Conservation (phyloP, 1,139 yeast species). For the Casaregolazyma suthepensis region DNA sequence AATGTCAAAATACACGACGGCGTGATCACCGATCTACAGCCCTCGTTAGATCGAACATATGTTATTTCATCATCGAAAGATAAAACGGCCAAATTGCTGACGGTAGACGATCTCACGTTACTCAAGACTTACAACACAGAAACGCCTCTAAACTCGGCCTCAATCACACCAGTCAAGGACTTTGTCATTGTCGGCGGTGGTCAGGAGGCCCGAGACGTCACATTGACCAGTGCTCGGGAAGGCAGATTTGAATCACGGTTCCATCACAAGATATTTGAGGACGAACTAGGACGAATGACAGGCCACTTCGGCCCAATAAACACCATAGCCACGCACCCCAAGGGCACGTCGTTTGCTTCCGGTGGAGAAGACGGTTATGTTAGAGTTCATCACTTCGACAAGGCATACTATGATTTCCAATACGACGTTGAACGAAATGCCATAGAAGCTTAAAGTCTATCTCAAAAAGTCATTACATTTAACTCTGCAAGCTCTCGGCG, state of each 20-base stretch:
- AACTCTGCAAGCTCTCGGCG: background rate
- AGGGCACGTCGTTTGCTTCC: conserved; percentile 85
- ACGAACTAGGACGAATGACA: conserved; percentile 93
- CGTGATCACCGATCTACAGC: conserved; percentile 77
- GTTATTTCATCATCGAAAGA: conserved; percentile 92
- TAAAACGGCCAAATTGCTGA: conserved; percentile 74
- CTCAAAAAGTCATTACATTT: background rate
- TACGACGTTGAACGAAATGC: conserved; percentile 72
- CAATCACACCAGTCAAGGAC: conserved; percentile 88
- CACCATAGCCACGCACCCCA: conserved; percentile 89
- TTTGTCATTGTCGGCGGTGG: conserved; percentile 97
- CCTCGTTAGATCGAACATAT: conserved; percentile 80
- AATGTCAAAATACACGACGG: conserved; percentile 67
- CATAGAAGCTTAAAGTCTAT: background rate
- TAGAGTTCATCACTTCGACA: conserved; percentile 90
- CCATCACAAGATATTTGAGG: conserved; percentile 90
- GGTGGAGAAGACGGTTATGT: conserved; percentile 99
- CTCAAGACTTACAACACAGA: conserved; percentile 79
- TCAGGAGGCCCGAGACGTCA: conserved; percentile 97
- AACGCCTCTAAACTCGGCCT: conserved; percentile 93
- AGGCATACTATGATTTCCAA: conserved; percentile 84
- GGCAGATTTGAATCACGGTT: conserved; percentile 97
- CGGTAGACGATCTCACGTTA: conserved; percentile 66
- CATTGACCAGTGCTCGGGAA: conserved; percentile 88
- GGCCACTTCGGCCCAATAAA: conserved; percentile 99